These are phyloP conservation scores for Bacidia rubella DNA, from an alignment of 495 filamentous ascomycete genomes.

Conservation along the genomic window DNA sequence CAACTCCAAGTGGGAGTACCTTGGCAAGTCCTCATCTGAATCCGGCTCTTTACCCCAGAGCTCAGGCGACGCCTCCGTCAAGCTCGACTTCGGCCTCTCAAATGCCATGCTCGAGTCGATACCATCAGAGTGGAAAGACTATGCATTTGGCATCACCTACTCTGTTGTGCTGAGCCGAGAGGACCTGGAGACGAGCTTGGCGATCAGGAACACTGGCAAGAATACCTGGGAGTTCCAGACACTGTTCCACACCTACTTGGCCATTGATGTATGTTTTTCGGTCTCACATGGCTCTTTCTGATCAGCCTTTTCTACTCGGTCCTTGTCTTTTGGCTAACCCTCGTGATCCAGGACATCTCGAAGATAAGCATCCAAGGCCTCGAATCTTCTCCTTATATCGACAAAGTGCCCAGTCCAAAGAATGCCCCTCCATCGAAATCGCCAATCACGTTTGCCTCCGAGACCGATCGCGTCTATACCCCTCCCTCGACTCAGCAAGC, in stretches of 20 bases:
- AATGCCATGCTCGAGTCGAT: slow-evolving; percentile 51
- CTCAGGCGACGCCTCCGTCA: slow-evolving; percentile 51
- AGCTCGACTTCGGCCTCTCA: slow-evolving; percentile 88
- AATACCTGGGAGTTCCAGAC: slow-evolving; percentile 81
- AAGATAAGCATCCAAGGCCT: slow-evolving; percentile 57
- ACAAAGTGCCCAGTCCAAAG: slow-evolving; percentile 28
- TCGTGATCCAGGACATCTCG: slow-evolving; percentile 50
- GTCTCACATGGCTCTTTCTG: no score
- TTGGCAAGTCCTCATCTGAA: slow-evolving; percentile 55
- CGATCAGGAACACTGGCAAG: slow-evolving; percentile 73
- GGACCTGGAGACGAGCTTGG: slow-evolving; percentile 65
- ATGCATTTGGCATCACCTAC: slow-evolving; percentile 81
- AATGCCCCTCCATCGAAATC: slow-evolving; percentile 4
- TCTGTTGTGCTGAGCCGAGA: slow-evolving; percentile 69
- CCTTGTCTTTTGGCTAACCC: neutral
- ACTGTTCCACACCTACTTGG: slow-evolving; percentile 82
- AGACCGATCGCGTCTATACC: slow-evolving; percentile 75
- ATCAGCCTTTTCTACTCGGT: neutral
- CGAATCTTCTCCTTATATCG: slow-evolving; percentile 55
- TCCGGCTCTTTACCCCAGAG: slow-evolving; percentile 42
- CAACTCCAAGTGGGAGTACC: slow-evolving; percentile 53
- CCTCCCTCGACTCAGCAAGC: slow-evolving; percentile 27
- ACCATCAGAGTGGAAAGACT: slow-evolving; percentile 56
- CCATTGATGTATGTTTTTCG: slow-evolving; percentile 57
- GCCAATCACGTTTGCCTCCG: slow-evolving; percentile 45